A percentile compares a stretch with the other conserved stretches of the same genome.
phyloP scores from a whole-genome alignment of 2,329 filamentous ascomycete genomes.

The Phyllosticta citrichinensis region DNA sequence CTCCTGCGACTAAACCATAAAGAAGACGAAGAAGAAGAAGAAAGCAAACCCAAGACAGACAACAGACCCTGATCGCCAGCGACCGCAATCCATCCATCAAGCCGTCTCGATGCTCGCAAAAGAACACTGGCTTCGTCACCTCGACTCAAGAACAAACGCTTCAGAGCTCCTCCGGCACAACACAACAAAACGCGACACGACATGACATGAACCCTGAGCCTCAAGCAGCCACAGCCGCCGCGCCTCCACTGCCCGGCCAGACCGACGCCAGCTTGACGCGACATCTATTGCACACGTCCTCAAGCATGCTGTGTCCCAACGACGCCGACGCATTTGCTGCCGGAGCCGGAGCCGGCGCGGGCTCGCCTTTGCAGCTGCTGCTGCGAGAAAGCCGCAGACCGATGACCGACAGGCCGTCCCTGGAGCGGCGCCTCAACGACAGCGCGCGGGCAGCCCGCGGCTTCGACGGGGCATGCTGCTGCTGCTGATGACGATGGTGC shows the following conservation, averaged over 20 bases:
- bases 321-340: neutral
- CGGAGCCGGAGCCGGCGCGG: neutral
- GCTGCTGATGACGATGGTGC: neutral
- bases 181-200: too few species aligned
- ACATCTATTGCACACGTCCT: neutral
- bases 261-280: neutral
- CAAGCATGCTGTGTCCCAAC: neutral
- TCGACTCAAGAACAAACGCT: too few species aligned
- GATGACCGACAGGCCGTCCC: neutral
- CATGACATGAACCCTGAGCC: too few species aligned
- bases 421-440: neutral
- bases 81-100: too few species aligned
- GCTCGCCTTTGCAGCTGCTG: neutral
- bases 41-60: too few species aligned
- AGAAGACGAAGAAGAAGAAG: too few species aligned
- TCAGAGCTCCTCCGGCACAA: too few species aligned
- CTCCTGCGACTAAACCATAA: too few species aligned
- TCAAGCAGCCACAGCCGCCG: neutral
- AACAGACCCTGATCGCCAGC: too few species aligned
- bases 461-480: neutral
- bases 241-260: neutral
- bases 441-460: neutral
- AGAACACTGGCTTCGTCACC: too few species aligned
- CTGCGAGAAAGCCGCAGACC: neutral
- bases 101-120: too few species aligned